Evolutionary conservation across 345 rosid genomes (phyloP), one percentile per base, ranked within the genome.

Genomic region (Cardamine occulta): DNA sequence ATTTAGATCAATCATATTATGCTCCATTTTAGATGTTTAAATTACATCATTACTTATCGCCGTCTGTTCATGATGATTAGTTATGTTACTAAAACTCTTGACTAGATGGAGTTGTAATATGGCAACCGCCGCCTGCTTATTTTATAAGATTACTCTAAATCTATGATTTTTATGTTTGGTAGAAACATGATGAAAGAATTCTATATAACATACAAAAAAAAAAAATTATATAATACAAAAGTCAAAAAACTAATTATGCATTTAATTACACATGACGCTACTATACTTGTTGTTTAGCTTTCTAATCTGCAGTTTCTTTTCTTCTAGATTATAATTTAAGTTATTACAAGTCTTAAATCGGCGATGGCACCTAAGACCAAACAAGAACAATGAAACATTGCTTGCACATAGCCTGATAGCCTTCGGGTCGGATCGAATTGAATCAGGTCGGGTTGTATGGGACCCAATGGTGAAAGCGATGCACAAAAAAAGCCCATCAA

Each of bases 331-430:
- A 15, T n/a, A 32, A 0, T 28, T 49, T 35, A 74, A 68, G 79
- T 53, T 52, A 52, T 21, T 21, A 19, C 29, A 45, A 39, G 68
- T 49, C 55, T 21, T 4, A 12, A 21, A 23, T 24, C 9, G 58
- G 51, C 70, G 74, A 76, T 76, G 74, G 74, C 31, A 68, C 74
- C 51, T 53, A 76, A 53, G 70, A 68, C 68, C 79, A 63, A 75
- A 68, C 62, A 28, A 68, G 62, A 40, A 68, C 32, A 75, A 75
- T 45, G 79, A 75, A 67, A 74, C 73, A 49, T 75, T 49, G 18
- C 42, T 66, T 48, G 49, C 56, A 58, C 60, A 17, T 35, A 59
- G 57, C 49, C 8, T 23, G 10, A 12, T 35, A 59, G 57, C 37
- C 6, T 23, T 15, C 66, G 48, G 35, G 58, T 70, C 66, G 34